Evolutionary conservation across 2,329 filamentous ascomycete genomes (phyloP).

Genomic region (Penicillium aurantiogriseum): DNA sequence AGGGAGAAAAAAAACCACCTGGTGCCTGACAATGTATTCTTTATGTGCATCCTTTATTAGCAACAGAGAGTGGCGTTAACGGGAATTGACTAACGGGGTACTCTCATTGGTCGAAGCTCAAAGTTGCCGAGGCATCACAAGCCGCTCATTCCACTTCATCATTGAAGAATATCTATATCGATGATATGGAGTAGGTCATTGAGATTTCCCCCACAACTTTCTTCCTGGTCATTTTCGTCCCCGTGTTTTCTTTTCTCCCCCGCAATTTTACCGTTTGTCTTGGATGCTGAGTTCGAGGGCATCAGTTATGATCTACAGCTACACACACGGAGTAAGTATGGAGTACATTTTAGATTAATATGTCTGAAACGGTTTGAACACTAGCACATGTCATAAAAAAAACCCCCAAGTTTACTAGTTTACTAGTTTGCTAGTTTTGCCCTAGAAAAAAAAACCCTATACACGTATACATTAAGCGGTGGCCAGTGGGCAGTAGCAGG

Average conservation of each 20-base stretch:
- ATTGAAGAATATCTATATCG: neutral
- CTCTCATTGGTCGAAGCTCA: constrained; percentile 12
- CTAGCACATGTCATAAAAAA: neutral
- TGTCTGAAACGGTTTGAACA: neutral
- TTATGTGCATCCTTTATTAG: constrained; percentile 1
- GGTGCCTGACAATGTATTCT: neutral
- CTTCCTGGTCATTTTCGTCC: neutral
- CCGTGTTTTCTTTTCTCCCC: neutral
- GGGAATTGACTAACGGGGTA: neutral
- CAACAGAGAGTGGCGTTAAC: neutral
- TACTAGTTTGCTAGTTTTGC: neutral
- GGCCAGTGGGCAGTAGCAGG: neutral
- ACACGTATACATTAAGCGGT: neutral
- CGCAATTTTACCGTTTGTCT: neutral
- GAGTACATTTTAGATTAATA: neutral
- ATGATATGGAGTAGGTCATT: neutral
- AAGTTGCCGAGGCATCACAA: constrained; percentile 23
- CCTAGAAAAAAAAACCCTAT: neutral
- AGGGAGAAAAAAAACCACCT: neutral
- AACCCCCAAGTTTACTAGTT: neutral
- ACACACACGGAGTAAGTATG: neutral
- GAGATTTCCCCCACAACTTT: constrained; percentile 1
- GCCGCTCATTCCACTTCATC: neutral
- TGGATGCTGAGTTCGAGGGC: neutral
- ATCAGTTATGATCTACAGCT: constrained; percentile 5